Evolutionary conservation across 1,284 basidiomycete genomes (phyloP).

Genomic region (Inonotus obliquus): DNA sequence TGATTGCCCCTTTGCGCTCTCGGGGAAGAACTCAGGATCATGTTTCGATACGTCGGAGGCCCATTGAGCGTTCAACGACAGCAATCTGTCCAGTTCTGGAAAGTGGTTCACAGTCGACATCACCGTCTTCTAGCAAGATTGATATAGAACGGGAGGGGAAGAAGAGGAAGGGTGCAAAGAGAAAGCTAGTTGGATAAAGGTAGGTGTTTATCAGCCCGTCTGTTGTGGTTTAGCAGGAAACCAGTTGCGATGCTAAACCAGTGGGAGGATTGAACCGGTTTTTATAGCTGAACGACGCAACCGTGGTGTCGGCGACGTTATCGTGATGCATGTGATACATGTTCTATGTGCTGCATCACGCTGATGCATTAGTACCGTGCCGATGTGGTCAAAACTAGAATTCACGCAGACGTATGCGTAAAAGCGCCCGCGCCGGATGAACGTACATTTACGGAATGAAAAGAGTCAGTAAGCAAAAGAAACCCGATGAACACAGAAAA

Average conservation of each 20-base stretch:
- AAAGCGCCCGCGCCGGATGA: too few relatives aligned
- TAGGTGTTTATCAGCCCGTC: not conserved
- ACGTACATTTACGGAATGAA: too few relatives aligned
- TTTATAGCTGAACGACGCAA: conserved; percentile 16
- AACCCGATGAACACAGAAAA: not conserved
- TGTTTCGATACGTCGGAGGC: conserved; percentile 48
- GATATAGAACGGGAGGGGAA: not conserved
- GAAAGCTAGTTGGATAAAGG: not conserved
- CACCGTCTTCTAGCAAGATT: not conserved
- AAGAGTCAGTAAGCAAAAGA: not conserved
- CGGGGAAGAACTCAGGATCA: conserved; percentile 62
- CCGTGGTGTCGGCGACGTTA: conserved; percentile 5
- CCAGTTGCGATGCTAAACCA: too few relatives aligned
- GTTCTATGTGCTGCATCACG: too few relatives aligned
- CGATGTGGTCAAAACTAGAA: not conserved
- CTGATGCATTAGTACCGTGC: not conserved
- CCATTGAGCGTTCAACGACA: conserved; percentile 59
- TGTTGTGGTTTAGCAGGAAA: conserved; percentile 4
- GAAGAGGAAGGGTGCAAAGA: not conserved
- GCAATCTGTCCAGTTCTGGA: conserved; percentile 38
- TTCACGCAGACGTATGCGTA: not conserved
- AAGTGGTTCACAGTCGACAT: conserved; percentile 4
- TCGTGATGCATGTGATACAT: conserved; percentile 29
- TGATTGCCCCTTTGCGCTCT: conserved; percentile 59
- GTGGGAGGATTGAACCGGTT: not conserved